Conservation (phyloP, 2,329 filamentous ascomycete genomes). For the Ophiocordyceps sinensis region DNA sequence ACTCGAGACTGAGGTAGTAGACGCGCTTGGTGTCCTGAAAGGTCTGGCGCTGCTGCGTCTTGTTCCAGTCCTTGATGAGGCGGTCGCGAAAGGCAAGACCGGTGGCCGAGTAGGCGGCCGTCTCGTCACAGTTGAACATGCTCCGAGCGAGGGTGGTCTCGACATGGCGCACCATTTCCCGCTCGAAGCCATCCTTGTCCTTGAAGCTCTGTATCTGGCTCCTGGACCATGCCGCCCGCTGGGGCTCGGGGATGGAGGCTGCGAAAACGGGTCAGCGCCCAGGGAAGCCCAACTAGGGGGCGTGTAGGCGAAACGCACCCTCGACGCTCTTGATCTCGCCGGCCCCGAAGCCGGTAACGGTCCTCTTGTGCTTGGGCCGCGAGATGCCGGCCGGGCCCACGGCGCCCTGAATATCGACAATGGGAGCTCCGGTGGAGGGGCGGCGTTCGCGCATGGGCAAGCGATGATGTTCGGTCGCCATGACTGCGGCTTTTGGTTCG, state of each 20-base stretch:
- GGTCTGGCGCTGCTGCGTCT: conserved; percentile 92
- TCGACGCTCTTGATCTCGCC: conserved; percentile 89
- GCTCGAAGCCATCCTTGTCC: conserved; percentile 71
- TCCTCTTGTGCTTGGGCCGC: conserved; percentile 91
- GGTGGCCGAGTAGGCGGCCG: conserved; percentile 80
- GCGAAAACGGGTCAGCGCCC: background rate
- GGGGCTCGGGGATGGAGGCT: conserved; percentile 74
- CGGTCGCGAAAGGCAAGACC: conserved; percentile 87
- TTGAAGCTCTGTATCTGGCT: conserved; percentile 54
- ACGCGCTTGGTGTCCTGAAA: conserved; percentile 82
- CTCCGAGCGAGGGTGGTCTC: conserved; percentile 93
- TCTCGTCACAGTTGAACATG: conserved; percentile 96
- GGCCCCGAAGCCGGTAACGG: conserved; percentile 85
- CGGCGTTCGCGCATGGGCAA: conserved; percentile 56
- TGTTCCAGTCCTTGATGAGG: conserved; percentile 92
- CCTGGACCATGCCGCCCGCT: conserved; percentile 66
- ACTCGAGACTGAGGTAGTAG: conserved; percentile 95
- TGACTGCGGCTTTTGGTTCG: background rate
- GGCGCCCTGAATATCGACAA: conserved; percentile 74
- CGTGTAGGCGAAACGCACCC: conserved; percentile 34
- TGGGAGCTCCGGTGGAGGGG: conserved; percentile 67
- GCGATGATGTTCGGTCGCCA: conserved; percentile 7
- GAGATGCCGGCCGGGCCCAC: conserved; percentile 74
- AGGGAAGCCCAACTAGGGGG: too few species aligned
- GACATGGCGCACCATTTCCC: conserved; percentile 81